A percentile compares a stretch with the other conserved stretches of the same genome.
These are phyloP conservation scores for Solanum phureja DNA, from an alignment of 257 asterid species.

Conservation along the genomic window DNA sequence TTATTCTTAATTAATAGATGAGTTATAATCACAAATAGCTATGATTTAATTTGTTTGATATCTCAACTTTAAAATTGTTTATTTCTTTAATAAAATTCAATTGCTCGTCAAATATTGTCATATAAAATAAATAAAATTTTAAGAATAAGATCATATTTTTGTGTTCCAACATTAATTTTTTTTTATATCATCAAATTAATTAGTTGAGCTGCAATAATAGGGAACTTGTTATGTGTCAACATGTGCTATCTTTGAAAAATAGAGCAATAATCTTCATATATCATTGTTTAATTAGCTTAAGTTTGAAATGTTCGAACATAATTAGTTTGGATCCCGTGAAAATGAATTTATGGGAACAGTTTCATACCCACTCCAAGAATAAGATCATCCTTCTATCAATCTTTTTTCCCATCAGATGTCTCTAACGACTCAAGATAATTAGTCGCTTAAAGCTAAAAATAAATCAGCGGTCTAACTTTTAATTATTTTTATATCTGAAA, in stretches of 20 bases:
- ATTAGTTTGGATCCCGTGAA: not conserved
- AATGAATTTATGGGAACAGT: not conserved
- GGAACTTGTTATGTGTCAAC: not conserved
- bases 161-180: not conserved
- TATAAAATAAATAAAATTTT: too few species aligned
- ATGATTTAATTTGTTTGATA: too few species aligned
- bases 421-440: too few species aligned
- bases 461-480: too few species aligned
- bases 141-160: too few species aligned
- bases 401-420: too few species aligned
- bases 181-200: not conserved
- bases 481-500: too few species aligned
- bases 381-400: not conserved
- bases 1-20: too few species aligned
- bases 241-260: too few species aligned
- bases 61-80: not conserved
- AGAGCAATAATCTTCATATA: not conserved
- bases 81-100: not conserved
- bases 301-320: not conserved
- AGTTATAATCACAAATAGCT: not conserved
- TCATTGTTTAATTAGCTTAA: not conserved
- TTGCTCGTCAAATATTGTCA: too few species aligned
- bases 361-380: not conserved
- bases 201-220: not conserved
- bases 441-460: too few species aligned